These are phyloP conservation scores for Drosera capensis DNA, from an alignment of 148 eudicot genomes.

Conservation along the genomic window DNA sequence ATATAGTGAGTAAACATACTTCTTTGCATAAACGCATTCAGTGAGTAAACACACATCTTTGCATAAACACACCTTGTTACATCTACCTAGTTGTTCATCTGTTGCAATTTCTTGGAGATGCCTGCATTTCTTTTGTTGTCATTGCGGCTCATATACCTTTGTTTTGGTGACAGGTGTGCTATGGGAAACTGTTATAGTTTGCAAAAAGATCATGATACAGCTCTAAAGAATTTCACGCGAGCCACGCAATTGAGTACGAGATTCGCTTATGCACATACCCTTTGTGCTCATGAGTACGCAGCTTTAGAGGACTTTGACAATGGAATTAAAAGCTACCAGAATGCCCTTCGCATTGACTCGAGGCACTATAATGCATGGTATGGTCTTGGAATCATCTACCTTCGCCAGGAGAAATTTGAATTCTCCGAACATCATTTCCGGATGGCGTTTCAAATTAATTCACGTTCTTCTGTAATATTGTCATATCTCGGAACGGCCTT, in stretches of 20 bases:
- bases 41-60: no score
- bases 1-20: not conserved
- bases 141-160: not conserved
- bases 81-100: no score
- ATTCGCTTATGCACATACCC: conserved; percentile 90
- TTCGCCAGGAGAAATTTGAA: conserved; percentile 91
- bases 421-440: conserved; percentile 93
- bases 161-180: conserved; percentile 55
- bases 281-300: conserved; percentile 95
- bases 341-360: conserved; percentile 74
- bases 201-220: conserved; percentile 97
- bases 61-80: no score
- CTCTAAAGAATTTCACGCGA: conserved; percentile 85
- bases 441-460: conserved; percentile 67
- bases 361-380: conserved; percentile 99
- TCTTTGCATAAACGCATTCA: not conserved
- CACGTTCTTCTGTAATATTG: conserved; percentile 86
- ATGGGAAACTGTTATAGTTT: conserved; percentile 97
- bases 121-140: no score
- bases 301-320: conserved; percentile 92
- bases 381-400: conserved; percentile 95
- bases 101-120: no score
- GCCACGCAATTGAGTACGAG: conserved; percentile 70
- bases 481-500: conserved; percentile 93
- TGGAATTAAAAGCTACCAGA: conserved; percentile 78